Base-by-base conservation (phyloP, 1,284 basidiomycete species). In the Fomes fomentarius region DNA sequence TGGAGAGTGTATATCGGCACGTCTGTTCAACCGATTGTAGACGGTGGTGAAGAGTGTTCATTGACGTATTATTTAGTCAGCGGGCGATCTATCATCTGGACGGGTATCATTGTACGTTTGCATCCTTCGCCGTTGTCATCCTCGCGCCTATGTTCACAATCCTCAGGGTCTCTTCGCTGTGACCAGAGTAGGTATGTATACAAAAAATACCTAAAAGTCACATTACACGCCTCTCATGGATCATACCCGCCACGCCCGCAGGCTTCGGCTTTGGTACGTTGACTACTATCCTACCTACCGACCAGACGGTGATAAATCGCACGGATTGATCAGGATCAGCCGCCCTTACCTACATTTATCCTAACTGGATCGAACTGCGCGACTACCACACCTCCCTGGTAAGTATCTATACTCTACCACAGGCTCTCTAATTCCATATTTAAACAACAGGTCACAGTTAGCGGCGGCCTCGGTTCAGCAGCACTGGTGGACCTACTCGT, bases 1-100 rank as follows among this genome's bases (percentile, higher is more conserved):
- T 58, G 60, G 57, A 50, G 60, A 33, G 57, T 61, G 5, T 61
- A 46, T 43, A 54, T 61, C n/a, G 52, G 60, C 58, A 40, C 17
- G 50, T 37, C 19, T n/a, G n/a, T 25, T 14, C 43, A 6, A 3
- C 19, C n/a, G 19, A 34, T 10, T 11, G 17, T 34, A 31, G 30
- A n/a, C 17, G 8, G 17, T 9, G 15, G 21, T 10, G 12, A 17
- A 34, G 2, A 4, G 17, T 6, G 17, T 8, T 21, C 31, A 9
- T 25, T n/a, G 21, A 33, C 14, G 6, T 17, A 12, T 8, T 8
- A 12, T 11, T 40, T 35, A 61, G 60, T 61, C 17, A 61, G 60
- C 49, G 48, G 39, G 4, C 58, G 52, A 37, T 52, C 54, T 2
- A 9, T 50, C 21, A 10, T 48, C 15, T 58, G 51, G 54, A 54